Evolutionary conservation across 805 yeast genomes (phyloP).

Genomic region (Nakazawaea pomicola): DNA sequence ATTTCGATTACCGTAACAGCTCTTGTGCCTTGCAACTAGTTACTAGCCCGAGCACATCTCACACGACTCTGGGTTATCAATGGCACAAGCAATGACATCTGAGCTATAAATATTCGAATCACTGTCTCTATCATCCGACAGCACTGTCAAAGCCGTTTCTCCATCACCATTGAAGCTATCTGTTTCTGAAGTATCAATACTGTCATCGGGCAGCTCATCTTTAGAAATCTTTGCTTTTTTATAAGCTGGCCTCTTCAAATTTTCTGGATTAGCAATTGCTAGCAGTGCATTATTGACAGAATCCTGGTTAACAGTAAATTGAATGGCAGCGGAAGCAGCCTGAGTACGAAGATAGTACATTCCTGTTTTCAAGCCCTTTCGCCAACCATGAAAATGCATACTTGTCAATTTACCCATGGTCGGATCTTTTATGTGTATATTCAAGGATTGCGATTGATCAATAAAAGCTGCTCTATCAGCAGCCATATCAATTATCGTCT

Average conservation of each 20-base stretch:
- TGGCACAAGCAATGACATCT: conserved; percentile 93
- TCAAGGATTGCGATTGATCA: conserved; percentile 92
- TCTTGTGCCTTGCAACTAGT: too few species aligned
- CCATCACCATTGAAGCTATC: neutral
- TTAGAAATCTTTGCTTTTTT: neutral
- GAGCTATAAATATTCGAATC: conserved; percentile 78
- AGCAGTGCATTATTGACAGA: conserved; percentile 26
- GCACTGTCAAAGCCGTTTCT: neutral
- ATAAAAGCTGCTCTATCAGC: conserved; percentile 77
- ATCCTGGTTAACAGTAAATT: conserved; percentile 73
- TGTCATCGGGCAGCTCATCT: neutral
- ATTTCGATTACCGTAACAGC: too few species aligned
- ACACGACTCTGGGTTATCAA: conserved; percentile 94
- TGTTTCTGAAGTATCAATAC: neutral
- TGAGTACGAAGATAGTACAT: conserved; percentile 98
- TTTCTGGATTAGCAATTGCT: conserved; percentile 22
- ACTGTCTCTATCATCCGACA: conserved; percentile 1
- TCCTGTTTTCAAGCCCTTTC: conserved; percentile 97
- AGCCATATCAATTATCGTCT: conserved; percentile 56
- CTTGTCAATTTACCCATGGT: conserved; percentile 97
- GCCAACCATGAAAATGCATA: conserved; percentile 99
- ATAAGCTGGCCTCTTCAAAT: conserved; percentile 19
- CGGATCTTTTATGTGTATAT: conserved; percentile 86
- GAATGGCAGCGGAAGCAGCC: conserved; percentile 97
- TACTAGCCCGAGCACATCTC: conserved; percentile 99